Base-by-base conservation (phyloP, 2,329 filamentous ascomycete genomes). In the Colletotrichum endophyticum region DNA sequence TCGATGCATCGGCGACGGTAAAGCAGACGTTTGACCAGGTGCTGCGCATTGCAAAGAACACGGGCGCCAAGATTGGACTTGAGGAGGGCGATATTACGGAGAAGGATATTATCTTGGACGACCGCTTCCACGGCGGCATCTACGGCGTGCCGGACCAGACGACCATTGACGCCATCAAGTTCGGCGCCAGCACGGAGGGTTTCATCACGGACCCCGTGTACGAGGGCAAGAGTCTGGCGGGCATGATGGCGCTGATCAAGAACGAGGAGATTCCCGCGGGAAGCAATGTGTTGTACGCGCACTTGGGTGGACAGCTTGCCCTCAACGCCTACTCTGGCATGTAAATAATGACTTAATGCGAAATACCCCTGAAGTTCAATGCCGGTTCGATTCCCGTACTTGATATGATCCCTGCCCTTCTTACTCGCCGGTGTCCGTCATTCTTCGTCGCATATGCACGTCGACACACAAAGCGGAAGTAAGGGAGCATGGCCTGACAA, bases 161-260 rank as follows among this genome's bases (percentile, higher is more conserved):
- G 80, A 95, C 94, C 2, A 88, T 93, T 66, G 92, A 92, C 36
- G 93, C 93, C 0, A 95, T 95, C 81, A 90, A 89, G 82, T 92
- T 94, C 81, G 92, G 91, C 7, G 94, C 94, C 1, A 83, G 86
- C 75, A 94, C 91, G 2, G 94, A 95, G 85, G 94, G 90, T 0
- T 92, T 95, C 79, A 94, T 95, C 78, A 95, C 93, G 0, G 94
- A 95, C 81, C 94, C 93, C 0, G 94, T 95, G 2, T 95, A 95
- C 80, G 93, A 95, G 84, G 94, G 94, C 2, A 95, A 95, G 89
- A 94, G 91, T 79, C 85, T 95, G 82, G 93, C 93, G 6, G 94
- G 93, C 0, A 89, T 95, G 92, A 91, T 95, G 79, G 92, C 93
- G 81, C 85, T 95, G 86, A 91, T 94, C 22, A 89, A 86, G 78